phyloP scores from a whole-genome alignment of 192 early-diverging fungal genomes.

The Entomortierella lignicola region DNA sequence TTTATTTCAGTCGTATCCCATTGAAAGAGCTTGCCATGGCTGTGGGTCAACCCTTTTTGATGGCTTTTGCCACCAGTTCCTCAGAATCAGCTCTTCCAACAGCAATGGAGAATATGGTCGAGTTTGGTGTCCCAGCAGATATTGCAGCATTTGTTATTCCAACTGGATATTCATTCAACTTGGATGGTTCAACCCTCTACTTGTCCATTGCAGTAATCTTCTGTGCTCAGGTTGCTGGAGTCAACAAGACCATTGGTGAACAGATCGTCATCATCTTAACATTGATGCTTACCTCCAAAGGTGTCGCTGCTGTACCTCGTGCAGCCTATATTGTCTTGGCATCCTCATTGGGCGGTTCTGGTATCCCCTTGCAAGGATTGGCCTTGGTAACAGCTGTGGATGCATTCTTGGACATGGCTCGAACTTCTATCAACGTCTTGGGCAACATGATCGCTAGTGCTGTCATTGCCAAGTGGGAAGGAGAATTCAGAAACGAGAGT shows the following conservation, averaged over 20 bases:
- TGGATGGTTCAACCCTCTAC: constrained; percentile 80
- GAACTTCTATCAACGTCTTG: constrained; percentile 72
- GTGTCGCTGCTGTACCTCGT: constrained; percentile 68
- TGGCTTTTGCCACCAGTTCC: constrained; percentile 79
- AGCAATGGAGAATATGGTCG: constrained; percentile 73
- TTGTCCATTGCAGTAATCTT: constrained; percentile 72
- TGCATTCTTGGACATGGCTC: constrained; percentile 79
- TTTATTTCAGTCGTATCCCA: constrained; percentile 64
- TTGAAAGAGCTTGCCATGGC: constrained; percentile 60
- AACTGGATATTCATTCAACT: constrained; percentile 80
- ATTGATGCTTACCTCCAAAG: constrained; percentile 74
- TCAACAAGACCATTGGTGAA: constrained; percentile 60
- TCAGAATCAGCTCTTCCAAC: constrained; percentile 76
- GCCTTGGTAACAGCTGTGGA: constrained; percentile 73
- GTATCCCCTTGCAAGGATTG: constrained; percentile 66
- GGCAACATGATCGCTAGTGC: constrained; percentile 75
- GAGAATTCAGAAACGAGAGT: constrained; percentile 65
- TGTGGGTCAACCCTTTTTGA: constrained; percentile 68
- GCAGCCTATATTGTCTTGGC: constrained; percentile 70
- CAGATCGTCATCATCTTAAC: constrained; percentile 73
- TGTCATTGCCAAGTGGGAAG: constrained; percentile 75
- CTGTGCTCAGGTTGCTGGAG: constrained; percentile 68
- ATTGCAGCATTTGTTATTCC: constrained; percentile 74
- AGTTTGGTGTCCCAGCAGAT: constrained; percentile 71
- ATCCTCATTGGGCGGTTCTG: constrained; percentile 60